Evolutionary conservation across 1,139 yeast species (phyloP).

Genomic region (Scheffersomyces titani): DNA sequence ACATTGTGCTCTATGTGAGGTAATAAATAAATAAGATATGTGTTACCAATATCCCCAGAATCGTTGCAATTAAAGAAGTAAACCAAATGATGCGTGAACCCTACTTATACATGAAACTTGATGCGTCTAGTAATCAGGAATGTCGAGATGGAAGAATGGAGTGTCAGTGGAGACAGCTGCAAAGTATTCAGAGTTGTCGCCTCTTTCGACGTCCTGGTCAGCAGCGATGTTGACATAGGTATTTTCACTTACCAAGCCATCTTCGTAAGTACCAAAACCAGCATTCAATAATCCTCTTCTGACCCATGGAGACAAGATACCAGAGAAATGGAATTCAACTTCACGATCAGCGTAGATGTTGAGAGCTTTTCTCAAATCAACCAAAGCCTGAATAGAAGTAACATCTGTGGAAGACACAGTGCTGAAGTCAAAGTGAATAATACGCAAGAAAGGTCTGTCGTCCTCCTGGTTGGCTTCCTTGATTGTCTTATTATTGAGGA

Average conservation of each 20-base stretch:
- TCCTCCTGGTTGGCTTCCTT: slow-evolving; percentile 35
- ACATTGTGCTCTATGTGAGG: background rate
- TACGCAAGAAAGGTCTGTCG: slow-evolving; percentile 63
- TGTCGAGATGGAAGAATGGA: slow-evolving; percentile 85
- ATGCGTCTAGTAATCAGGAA: slow-evolving; percentile 62
- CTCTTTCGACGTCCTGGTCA: slow-evolving; percentile 33
- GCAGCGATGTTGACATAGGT: slow-evolving; percentile 43
- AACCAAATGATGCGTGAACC: background rate
- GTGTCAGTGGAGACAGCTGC: slow-evolving; percentile 73
- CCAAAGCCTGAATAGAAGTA: slow-evolving; percentile 75
- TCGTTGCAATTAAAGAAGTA: background rate
- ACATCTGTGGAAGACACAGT: slow-evolving; percentile 75
- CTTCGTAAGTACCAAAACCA: slow-evolving; percentile 73
- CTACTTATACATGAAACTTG: background rate
- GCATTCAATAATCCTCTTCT: slow-evolving; percentile 72
- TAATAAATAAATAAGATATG: too few relatives aligned
- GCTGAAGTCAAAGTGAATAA: slow-evolving; percentile 80
- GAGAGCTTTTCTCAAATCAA: slow-evolving; percentile 73
- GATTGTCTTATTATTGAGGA: slow-evolving; percentile 9
- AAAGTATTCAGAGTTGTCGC: slow-evolving; percentile 35
- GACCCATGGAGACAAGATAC: slow-evolving; percentile 84
- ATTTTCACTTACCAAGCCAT: slow-evolving; percentile 40
- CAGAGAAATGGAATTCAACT: slow-evolving; percentile 88
- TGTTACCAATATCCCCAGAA: background rate
- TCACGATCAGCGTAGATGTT: slow-evolving; percentile 78